Evolutionary conservation across 2,329 filamentous ascomycete genomes (phyloP).

Genomic region (Penicillium sp.): DNA sequence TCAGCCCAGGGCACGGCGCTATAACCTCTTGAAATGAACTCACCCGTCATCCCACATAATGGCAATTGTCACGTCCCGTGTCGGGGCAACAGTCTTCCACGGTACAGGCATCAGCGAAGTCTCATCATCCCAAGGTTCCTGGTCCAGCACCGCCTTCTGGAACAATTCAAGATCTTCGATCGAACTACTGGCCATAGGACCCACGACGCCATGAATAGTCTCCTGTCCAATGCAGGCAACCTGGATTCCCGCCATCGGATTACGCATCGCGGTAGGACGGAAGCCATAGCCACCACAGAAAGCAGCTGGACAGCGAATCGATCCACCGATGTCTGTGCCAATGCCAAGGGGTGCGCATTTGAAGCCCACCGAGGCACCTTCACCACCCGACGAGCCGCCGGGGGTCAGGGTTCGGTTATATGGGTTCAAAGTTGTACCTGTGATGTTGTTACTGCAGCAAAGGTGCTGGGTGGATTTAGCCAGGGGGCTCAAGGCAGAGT

Average conservation of each 20-base stretch:
- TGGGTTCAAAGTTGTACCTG: constrained; percentile 44
- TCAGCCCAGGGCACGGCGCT: background rate
- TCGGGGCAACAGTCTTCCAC: constrained; percentile 37
- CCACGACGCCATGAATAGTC: constrained; percentile 39
- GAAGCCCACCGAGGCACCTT: constrained; percentile 46
- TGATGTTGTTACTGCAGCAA: constrained; percentile 44
- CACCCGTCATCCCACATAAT: constrained; percentile 66
- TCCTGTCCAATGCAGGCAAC: constrained; percentile 37
- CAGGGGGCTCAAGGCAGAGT: background rate
- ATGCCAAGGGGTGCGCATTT: constrained; percentile 46
- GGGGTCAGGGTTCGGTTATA: constrained; percentile 42
- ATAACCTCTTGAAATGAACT: background rate
- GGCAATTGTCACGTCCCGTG: constrained; percentile 46
- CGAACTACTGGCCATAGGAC: constrained; percentile 29
- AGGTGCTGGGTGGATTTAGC: constrained; percentile 31
- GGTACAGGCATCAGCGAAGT: constrained; percentile 44
- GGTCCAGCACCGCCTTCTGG: constrained; percentile 40
- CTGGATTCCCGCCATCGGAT: constrained; percentile 34
- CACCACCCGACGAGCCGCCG: constrained; percentile 49
- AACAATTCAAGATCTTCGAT: constrained; percentile 41
- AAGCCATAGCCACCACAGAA: constrained; percentile 50
- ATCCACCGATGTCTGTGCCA: constrained; percentile 52
- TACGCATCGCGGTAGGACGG: constrained; percentile 41
- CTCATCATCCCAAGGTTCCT: constrained; percentile 47
- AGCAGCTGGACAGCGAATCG: constrained; percentile 47